A percentile compares a stretch with the other conserved stretches of the same genome.
phyloP scores from a whole-genome alignment of 352 stramenopile species.

The Phytopythium mirpurense region DNA sequence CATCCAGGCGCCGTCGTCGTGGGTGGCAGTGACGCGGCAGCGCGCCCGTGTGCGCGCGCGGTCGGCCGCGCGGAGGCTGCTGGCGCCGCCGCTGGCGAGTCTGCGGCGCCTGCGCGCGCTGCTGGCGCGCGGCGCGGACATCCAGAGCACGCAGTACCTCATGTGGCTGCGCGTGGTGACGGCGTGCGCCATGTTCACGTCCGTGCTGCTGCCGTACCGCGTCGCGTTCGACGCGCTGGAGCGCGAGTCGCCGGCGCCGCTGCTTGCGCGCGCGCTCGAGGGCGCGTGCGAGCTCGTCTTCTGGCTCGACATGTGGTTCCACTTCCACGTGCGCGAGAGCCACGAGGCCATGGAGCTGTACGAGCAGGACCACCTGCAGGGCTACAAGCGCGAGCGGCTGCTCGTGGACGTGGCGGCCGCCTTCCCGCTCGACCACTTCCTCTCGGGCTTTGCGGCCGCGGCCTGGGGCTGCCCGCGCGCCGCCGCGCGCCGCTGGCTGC shows the following conservation, averaged over 20 bases:
- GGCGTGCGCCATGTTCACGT: constrained; percentile 39
- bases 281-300: constrained; percentile 41
- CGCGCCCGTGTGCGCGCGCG: constrained; percentile 2
- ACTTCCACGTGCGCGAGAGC: constrained; percentile 27
- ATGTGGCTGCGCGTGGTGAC: constrained; percentile 20
- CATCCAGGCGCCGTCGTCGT: constrained; percentile 9
- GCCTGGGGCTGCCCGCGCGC: no score
- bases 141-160: constrained; percentile 38
- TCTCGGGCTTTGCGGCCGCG: constrained; percentile 23
- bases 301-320: constrained; percentile 47
- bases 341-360: constrained; percentile 41
- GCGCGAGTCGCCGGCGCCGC: constrained; percentile 5
- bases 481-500: constrained; percentile 29
- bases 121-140: constrained; percentile 24
- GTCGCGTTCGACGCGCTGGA: constrained; percentile 33
- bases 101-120: constrained; percentile 10
- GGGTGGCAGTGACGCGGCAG: constrained; percentile 9
- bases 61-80: constrained; percentile 2
- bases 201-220: constrained; percentile 41
- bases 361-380: constrained; percentile 26
- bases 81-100: background rate
- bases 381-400: constrained; percentile 41
- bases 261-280: constrained; percentile 13
- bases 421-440: constrained; percentile 35
- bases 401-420: constrained; percentile 31